A percentile compares a stretch with the other conserved stretches of the same genome.
These are phyloP conservation scores for Pseudocercospora pini-densiflorae DNA, from an alignment of 2,329 filamentous ascomycete species.

Conservation along the genomic window DNA sequence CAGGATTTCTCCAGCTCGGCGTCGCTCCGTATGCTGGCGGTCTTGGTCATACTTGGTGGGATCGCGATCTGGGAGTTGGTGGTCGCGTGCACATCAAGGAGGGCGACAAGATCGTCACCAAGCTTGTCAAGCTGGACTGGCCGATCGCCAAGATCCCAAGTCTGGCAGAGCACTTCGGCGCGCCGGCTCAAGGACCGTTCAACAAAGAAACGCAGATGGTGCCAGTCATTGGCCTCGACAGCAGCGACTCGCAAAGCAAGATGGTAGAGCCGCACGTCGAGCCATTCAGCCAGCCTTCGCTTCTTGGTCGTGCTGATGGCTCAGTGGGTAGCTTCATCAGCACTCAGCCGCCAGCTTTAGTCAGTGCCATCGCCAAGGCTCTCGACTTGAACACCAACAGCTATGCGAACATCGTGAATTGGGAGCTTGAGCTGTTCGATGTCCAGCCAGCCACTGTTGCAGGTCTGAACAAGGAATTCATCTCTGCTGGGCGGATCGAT, in stretches of 20 bases:
- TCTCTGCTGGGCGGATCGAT: slow-evolving; percentile 93
- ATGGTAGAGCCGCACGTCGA: slow-evolving; percentile 26
- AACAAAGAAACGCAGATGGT: slow-evolving; percentile 95
- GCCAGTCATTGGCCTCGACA: slow-evolving; percentile 88
- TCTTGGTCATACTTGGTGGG: slow-evolving; percentile 93
- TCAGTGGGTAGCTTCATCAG: slow-evolving; percentile 71
- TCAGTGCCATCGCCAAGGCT: slow-evolving; percentile 78
- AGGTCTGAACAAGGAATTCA: slow-evolving; percentile 89
- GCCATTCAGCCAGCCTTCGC: slow-evolving; percentile 41
- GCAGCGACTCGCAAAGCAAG: slow-evolving; percentile 41
- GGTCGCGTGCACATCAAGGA: slow-evolving; percentile 86
- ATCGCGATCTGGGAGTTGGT: slow-evolving; percentile 88
- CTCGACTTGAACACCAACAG: slow-evolving; percentile 68
- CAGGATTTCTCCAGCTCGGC: slow-evolving; percentile 85
- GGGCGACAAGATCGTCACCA: slow-evolving; percentile 75
- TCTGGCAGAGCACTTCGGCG: slow-evolving; percentile 90
- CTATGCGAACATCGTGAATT: slow-evolving; percentile 78
- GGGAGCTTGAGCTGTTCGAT: slow-evolving; percentile 97
- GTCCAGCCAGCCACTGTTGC: slow-evolving; percentile 81
- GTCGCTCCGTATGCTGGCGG: slow-evolving; percentile 92
- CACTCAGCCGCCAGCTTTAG: slow-evolving; percentile 83
- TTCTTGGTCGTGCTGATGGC: slow-evolving; percentile 54
- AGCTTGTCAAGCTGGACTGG: slow-evolving; percentile 90
- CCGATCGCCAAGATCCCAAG: slow-evolving; percentile 92
- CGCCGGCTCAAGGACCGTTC: slow-evolving; percentile 66